Percentiles rank a stretch among this genome's conserved stretches.
phyloP scores from a whole-genome alignment of 768 basidiomycete species.

The Mycena crocata region DNA sequence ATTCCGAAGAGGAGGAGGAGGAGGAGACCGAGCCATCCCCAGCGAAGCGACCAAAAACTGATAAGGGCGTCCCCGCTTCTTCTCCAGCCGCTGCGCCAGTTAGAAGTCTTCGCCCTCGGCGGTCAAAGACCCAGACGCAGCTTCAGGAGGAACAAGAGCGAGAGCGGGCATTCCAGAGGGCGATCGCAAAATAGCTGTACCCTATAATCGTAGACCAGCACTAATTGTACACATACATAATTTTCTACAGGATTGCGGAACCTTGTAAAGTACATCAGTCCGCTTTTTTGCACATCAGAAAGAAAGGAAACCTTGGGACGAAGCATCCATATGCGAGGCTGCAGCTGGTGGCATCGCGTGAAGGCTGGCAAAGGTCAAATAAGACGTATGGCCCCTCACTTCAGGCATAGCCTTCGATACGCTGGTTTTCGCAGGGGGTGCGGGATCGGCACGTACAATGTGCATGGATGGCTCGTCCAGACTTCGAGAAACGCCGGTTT shows the following conservation, averaged over 20 bases:
- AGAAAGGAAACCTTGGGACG: conserved; percentile 20
- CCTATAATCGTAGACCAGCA: conserved; percentile 9
- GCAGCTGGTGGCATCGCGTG: conserved; percentile 53
- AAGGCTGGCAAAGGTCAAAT: conserved; percentile 94
- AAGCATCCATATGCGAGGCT: conserved; percentile 16
- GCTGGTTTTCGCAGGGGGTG: conserved; percentile 55
- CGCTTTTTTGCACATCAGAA: neutral
- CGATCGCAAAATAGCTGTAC: conserved; percentile 53
- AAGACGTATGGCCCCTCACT: conserved; percentile 95
- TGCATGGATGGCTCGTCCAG: conserved; percentile 17
- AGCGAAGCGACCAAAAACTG: conserved; percentile 48
- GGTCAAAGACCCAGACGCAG: conserved; percentile 62
- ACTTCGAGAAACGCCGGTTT: conserved; percentile 23
- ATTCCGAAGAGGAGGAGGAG: conserved; percentile 35
- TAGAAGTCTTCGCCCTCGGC: conserved; percentile 70
- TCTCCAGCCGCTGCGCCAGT: conserved; percentile 41
- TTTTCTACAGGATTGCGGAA: conserved; percentile 21
- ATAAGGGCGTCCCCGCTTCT: conserved; percentile 26
- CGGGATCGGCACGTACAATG: conserved; percentile 16
- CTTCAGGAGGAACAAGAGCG: conserved; percentile 59
- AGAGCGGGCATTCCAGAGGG: conserved; percentile 63
- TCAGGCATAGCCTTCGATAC: conserved; percentile 81
- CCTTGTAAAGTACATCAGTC: conserved; percentile 16
- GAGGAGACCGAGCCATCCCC: conserved; percentile 32
- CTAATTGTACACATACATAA: conserved; percentile 24